Conservation (phyloP, 1,284 basidiomycete species). For the Inonotus hispidus region DNA sequence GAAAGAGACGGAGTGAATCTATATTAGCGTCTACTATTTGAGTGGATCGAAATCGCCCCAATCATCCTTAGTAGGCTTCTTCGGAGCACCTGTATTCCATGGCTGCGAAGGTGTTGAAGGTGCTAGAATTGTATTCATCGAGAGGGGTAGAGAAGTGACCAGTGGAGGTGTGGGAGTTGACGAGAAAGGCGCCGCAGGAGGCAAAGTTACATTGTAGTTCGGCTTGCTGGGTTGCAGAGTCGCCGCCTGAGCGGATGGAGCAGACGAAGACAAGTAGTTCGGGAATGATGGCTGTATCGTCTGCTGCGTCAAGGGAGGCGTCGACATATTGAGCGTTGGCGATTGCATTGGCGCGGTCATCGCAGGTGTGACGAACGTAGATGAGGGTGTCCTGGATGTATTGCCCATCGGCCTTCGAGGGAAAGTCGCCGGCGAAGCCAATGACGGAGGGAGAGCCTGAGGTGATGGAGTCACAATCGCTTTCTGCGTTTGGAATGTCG, state of each 20-base stretch:
- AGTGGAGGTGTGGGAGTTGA: conserved; percentile 48
- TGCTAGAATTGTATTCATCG: conserved; percentile 9
- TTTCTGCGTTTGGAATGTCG: conserved; percentile 21
- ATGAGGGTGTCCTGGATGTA: conserved; percentile 28
- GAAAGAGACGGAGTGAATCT: background rate
- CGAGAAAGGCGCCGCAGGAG: conserved; percentile 23
- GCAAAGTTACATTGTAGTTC: conserved; percentile 15
- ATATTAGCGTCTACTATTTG: conserved; percentile 13
- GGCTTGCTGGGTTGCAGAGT: conserved; percentile 14
- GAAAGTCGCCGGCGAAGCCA: conserved; percentile 20
- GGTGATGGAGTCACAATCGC: conserved; percentile 14
- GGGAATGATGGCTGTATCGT: background rate
- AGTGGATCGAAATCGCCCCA: conserved; percentile 82
- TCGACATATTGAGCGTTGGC: conserved; percentile 20
- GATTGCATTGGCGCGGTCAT: conserved; percentile 28
- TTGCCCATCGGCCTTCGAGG: conserved; percentile 20
- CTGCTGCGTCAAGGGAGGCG: background rate
- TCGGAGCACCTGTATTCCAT: conserved; percentile 35
- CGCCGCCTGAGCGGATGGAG: background rate
- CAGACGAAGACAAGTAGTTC: background rate
- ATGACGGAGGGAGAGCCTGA: conserved; percentile 18
- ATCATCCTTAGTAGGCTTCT: conserved; percentile 53
- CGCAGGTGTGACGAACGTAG: conserved; percentile 19
- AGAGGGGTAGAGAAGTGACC: background rate
- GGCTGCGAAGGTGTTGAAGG: conserved; percentile 10